Base-by-base conservation (phyloP, 106 monocot species). In the Allium fistulosum region DNA sequence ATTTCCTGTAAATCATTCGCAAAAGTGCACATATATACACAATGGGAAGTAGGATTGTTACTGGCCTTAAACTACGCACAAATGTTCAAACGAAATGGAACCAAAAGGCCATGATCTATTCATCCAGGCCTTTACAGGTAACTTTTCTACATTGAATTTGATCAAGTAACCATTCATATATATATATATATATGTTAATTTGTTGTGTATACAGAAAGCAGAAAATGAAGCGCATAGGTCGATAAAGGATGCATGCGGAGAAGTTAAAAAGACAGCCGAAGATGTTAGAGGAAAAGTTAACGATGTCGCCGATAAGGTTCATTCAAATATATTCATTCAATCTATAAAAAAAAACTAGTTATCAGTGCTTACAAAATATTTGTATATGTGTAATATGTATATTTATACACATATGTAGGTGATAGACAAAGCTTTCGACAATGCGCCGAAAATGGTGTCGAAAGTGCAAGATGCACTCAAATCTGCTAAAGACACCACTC, bases 211-310 rank as follows among this genome's bases (percentile, higher is more conserved):
- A 61, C 56, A 17, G 22, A 76, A 17, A 7, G 77, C 63, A 28
- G 77, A 70, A 5, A 64, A 49, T 16, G 78, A 72, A n/a, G 67
- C 68, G 0, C 48, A 60, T n/a, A 51, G 71, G 67, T 46, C 59
- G 8, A 67, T 72, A 9, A 78, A 73, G 18, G 78, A 78, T 26
- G 67, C 72, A 16, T 13, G 52, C 0, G 22, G 7, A 3, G 78
- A 78, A 62, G 62, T 68, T n/a, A 78, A 72, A 52, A 68, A 78
- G 78, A 78, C 67, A 15, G 78, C 67, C 1, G 61, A 72, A 48
- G 72, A 78, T 17, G 61, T 78, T 8, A 61, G 72, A 26, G 78
- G 48, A 49, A 72, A 78, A 61, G 68, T 72, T 46, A 68, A 57
- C 48, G 45, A 26, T 15, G 53, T 53, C 12, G 67, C 78, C 48